Conservation (phyloP, 176 grass and related monocot species). For the sorghum (Sorghum bicolor) region Sorghum_bicolor_NCBIv3 NC_012878.2:3061501-3062000, state of each 20-base stretch:
- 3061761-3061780: constrained; percentile 73
- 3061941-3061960: constrained; percentile 87
- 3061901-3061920: constrained; percentile 57
- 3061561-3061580: neutral
- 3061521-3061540: neutral
- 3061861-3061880: constrained; percentile 20
- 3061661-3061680: neutral
- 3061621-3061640: neutral
- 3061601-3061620: neutral
- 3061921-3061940: constrained; percentile 50
- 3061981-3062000: constrained; percentile 90
- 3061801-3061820: constrained; percentile 40
- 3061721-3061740: constrained; percentile 60
- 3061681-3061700: constrained; percentile 37
- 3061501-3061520: neutral
- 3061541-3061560: neutral
- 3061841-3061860: neutral
- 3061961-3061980: constrained; percentile 66
- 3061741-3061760: constrained; percentile 63
- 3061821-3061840: neutral
- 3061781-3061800: constrained; percentile 60
- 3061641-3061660: neutral
- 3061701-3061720: constrained; percentile 30
- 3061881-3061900: constrained; percentile 58
- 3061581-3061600: neutral